Base-by-base conservation (phyloP, 192 early-diverging fungal genomes). In the Podila horticola region DNA sequence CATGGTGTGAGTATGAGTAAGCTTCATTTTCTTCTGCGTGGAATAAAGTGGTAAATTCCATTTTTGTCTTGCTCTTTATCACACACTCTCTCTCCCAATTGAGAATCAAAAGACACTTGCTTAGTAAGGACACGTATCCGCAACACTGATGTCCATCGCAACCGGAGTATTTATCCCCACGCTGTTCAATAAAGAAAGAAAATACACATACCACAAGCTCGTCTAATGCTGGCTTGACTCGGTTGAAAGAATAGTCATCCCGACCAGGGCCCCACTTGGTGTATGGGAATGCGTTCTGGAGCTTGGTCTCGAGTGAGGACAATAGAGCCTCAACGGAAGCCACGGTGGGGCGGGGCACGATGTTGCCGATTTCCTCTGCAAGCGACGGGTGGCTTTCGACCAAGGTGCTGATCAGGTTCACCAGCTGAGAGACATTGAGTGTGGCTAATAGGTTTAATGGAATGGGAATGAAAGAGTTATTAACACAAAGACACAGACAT, bases 201-300 rank as follows among this genome's bases (percentile, higher is more conserved):
- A 13, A 45, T 20, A 26, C 5, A 65, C 77, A 55, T 84, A 88
- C 90, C 26, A 86, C 79, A 24, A 97, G 85, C 65, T 97, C 95
- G 4, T 87, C 82, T 26, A 98, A 81, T 10, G 86, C 84, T 51
- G 92, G 90, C 69, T 90, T 87, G 52, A 97, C 95, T 65, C 97
- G 88, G 79, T 94, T 92, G 84, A 91, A 97, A 8, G 95, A 90
- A 83, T 99, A 99, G 82, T 95, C 94, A 82, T 97, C 96, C 30
- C 87, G 84, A 1, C 82, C 72, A 24, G 90, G 89, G 19, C 96
- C 97, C 52, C 88, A 87, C 72, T 93, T 91, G 65, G 89, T 93
- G 87, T 97, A 99, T 0, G 97, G 97, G 82, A 96, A 97, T 5
- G 92, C 88, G 4, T 91, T 92, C 62, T 87, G 82, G 59, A 98